phyloP scores from a whole-genome alignment of 345 rosid genomes.

The Rubroshorea leprosula region DNA sequence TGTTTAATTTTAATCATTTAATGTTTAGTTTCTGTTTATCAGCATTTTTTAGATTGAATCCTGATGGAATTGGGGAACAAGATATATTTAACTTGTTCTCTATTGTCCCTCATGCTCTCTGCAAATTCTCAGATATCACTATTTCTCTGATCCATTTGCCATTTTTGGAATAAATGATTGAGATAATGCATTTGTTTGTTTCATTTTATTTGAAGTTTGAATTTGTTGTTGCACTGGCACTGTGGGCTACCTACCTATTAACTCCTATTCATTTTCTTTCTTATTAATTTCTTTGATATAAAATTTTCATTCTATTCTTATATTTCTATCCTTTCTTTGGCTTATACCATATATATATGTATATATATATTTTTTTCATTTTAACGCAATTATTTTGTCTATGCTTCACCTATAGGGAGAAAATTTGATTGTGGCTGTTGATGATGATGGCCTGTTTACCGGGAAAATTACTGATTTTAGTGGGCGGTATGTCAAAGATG shows the following conservation, averaged over 20 bases:
- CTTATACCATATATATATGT: not conserved
- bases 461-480: constrained; percentile 66
- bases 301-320: not conserved
- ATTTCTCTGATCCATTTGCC: not conserved
- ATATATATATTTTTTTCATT: not conserved
- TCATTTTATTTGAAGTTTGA: not conserved
- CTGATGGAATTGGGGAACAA: no score
- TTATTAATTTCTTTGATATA: no score
- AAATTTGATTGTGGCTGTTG: constrained; percentile 79
- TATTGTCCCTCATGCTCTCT: not conserved
- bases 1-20: no score
- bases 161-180: not conserved
- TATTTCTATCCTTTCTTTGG: not conserved
- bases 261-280: not conserved
- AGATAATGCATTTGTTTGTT: not conserved
- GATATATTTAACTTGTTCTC: no score
- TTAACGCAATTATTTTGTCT: not conserved
- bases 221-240: not conserved
- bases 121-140: not conserved
- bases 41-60: no score
- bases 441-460: constrained; percentile 88
- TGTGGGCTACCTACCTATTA: not conserved
- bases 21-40: no score
- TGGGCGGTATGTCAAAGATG: constrained; percentile 83
- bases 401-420: constrained; percentile 48